Base-by-base conservation (phyloP, 352 stramenopile species). In the Globisporangium uncinulatum region DNA sequence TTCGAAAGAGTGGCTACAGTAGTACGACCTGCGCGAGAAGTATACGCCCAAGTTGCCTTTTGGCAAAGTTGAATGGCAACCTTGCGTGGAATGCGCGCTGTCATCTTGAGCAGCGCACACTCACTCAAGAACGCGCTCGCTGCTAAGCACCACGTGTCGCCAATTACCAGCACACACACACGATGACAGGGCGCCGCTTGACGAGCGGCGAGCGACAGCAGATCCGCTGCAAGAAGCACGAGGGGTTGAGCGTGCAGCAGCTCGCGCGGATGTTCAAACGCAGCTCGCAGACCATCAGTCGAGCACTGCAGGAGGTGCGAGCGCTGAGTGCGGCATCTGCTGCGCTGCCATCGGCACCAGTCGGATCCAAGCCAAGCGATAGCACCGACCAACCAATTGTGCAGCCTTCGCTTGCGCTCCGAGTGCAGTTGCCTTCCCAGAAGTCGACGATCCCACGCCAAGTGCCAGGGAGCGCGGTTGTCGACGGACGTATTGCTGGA, bases 221-320 rank as follows among this genome's bases (percentile, higher is more conserved):
- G 36, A 83, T 89, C 54, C 47, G 73, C 8, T 50, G 62, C 47
- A 65, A 86, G 67, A 65, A 72, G 37, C 57, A 57, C 7, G 55
- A 68, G 20, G 74, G 76, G 20, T 58, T 86, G 56, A 42, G 62
- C 0, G 65, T 79, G 15, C 43, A 54, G 13, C 54, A 65, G 20
- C 78, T 89, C 59, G 70, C 79, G 6, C 59, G 54, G 53, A 21
- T 59, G 32, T 62, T 67, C 31, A 51, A 54, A 48, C 63, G 73
- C 58, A 85, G 74, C 60, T 65, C 66, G 39, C 59, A 73, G 31
- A 73, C 61, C 29, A 69, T 85, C 32, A 75, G 67, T 32, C n/a
- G 61, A 0, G 53, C 73, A 10, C 45, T 85, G 44, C 69, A 61
- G 37, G 56, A 73, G n/a, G 45, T 46, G 17, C 8, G 39, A 19